Evolutionary conservation across 2,329 filamentous ascomycete genomes (phyloP).

Genomic region (Alternaria brassicae): DNA sequence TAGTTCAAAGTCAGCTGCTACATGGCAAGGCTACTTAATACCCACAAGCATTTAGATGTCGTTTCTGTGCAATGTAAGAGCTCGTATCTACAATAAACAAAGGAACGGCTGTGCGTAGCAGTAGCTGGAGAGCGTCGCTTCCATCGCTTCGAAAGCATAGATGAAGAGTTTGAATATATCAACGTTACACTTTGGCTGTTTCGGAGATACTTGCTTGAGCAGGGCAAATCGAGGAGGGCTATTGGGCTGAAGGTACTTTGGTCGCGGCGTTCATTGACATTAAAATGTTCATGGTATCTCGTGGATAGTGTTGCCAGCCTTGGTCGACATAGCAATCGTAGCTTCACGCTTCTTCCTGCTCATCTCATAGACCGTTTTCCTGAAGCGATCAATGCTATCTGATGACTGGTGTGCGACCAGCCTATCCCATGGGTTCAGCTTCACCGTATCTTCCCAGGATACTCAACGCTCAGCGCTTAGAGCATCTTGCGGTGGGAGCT

Average conservation of each 20-base stretch:
- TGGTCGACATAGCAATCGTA: slow-evolving; percentile 27
- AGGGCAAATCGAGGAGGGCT: no score
- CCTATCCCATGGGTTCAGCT: slow-evolving; percentile 36
- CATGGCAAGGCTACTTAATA: neutral
- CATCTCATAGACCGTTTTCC: slow-evolving; percentile 35
- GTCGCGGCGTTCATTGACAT: neutral
- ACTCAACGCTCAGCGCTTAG: slow-evolving; percentile 29
- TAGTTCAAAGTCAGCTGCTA: neutral
- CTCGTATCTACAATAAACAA: neutral
- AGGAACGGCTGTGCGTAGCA: neutral
- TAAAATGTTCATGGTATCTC: slow-evolving; percentile 26
- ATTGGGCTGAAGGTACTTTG: neutral
- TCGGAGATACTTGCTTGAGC: neutral
- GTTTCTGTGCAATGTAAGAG: neutral
- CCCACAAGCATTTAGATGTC: neutral
- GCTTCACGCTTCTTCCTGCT: slow-evolving; percentile 34
- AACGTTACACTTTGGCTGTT: neutral
- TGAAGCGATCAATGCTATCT: slow-evolving; percentile 38
- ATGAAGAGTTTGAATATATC: neutral
- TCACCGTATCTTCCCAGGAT: slow-evolving; percentile 44
- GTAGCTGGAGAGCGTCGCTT: neutral
- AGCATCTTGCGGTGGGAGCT: slow-evolving; percentile 37
- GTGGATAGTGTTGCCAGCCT: slow-evolving; percentile 24
- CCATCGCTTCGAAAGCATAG: neutral
- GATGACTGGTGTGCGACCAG: slow-evolving; percentile 37